Base-by-base conservation (phyloP, 352 stramenopile species). In the Phytophthora litchii region DNA sequence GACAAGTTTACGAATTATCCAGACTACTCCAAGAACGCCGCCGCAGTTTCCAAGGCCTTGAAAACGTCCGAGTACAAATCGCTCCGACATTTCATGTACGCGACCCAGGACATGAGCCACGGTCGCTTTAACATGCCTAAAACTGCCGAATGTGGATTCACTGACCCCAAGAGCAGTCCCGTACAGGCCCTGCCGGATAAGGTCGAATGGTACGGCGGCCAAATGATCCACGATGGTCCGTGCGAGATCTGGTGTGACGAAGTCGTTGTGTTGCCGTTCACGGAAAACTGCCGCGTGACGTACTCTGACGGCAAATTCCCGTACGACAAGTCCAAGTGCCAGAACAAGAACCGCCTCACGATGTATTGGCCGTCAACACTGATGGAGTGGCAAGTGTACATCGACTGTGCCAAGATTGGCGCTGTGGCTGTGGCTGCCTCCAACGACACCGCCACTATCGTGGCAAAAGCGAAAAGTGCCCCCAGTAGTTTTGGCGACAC, bases 161-260 rank as follows among this genome's bases (percentile, higher is more conserved):
- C 66, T 3, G 67, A 69, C 25, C 66, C 66, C 21, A 56, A 50
- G 9, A 41, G 42, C 23, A 35, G 47, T 1, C 13, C 66, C 32
- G 55, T 64, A 13, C 61, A 72, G 31, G 50, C 50, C 3, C 50
- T 75, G 25, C 66, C 66, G 0, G 51, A 69, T 20, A 32, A 75
- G 36, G 40, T 72, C n/a, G 62, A 74, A 49, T 75, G 64, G 36
- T 75, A 65, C 34, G 49, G 55, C n/a, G 67, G 67, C 9, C 54
- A 67, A n/a, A 70, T 72, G 48, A 76, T 57, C 44, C 67, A 81
- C 45, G 64, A 66, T 9, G 72, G 69, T 14, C 69, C 72, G 17
- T 81, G 72, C 17, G 72, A 82, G 63, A 62, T 61, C 8, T 82
- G 70, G 66, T 82, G 70, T 38, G 72, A 82, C 34, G 36, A 82